phyloP scores from a whole-genome alignment of 208 protist genomes.

The Balamuthia mandrillaris region DNA sequence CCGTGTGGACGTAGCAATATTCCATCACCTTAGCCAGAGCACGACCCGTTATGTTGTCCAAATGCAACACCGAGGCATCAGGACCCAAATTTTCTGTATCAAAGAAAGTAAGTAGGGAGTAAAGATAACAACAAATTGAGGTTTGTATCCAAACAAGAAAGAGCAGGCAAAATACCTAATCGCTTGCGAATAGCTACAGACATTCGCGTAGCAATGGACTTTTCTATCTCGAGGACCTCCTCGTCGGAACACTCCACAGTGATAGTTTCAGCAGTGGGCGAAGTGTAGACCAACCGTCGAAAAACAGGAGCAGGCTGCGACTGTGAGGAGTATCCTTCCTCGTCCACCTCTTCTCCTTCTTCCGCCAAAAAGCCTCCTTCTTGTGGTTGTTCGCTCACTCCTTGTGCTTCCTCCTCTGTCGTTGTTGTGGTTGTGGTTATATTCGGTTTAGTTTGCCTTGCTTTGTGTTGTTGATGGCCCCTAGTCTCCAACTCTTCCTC shows the following conservation, averaged over 20 bases:
- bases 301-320: too few species aligned
- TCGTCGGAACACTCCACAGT: conserved; percentile 11
- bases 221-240: conserved; percentile 9
- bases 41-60: conserved; percentile 23
- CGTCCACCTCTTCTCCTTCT: too few species aligned
- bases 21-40: conserved; percentile 29
- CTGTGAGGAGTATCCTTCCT: too few species aligned
- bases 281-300: not conserved
- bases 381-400: too few species aligned
- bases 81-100: not conserved
- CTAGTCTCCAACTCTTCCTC: too few species aligned
- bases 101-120: not conserved
- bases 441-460: too few species aligned
- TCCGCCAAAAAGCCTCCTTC: too few species aligned
- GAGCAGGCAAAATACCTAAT: not conserved
- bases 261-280: not conserved
- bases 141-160: not conserved
- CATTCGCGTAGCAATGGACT: not conserved
- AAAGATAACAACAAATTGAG: not conserved
- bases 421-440: too few species aligned
- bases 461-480: too few species aligned
- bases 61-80: not conserved
- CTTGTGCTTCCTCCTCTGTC: too few species aligned
- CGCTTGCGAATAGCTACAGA: conserved; percentile 2
- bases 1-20: conserved; percentile 30